Percentiles rank a stretch among this genome's conserved stretches.
phyloP scores from a whole-genome alignment of 495 filamentous ascomycete species.

The Penicillium nucicola region DNA sequence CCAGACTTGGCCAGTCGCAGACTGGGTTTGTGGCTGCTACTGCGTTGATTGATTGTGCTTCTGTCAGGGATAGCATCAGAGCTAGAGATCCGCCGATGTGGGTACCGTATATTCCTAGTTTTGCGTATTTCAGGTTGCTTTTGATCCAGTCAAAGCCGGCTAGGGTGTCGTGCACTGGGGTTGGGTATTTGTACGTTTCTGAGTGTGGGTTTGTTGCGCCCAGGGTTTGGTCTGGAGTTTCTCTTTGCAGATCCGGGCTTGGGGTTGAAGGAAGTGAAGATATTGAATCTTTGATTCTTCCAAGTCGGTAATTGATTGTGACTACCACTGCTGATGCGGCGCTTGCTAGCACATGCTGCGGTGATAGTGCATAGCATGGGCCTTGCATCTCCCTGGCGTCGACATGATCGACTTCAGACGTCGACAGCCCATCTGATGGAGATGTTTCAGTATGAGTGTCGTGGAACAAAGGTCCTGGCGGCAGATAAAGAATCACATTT shows the following conservation, averaged over 20 bases:
- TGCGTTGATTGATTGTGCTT: conserved; percentile 42
- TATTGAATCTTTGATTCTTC: conserved; percentile 36
- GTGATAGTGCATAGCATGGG: not conserved
- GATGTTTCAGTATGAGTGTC: not conserved
- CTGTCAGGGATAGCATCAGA: conserved; percentile 57
- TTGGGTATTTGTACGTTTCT: conserved; percentile 31
- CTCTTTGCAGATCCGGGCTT: not conserved
- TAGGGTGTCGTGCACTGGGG: conserved; percentile 42
- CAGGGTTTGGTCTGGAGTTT: not conserved
- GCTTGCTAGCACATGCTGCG: conserved; percentile 25
- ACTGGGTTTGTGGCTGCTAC: conserved; percentile 34
- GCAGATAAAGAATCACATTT: conserved; percentile 40
- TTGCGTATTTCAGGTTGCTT: conserved; percentile 23
- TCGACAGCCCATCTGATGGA: not conserved
- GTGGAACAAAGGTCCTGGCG: conserved; percentile 34
- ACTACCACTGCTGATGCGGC: conserved; percentile 33
- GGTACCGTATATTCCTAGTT: conserved; percentile 49
- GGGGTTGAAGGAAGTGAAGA: not conserved
- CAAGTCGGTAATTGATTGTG: conserved; percentile 43
- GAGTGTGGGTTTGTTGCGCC: not conserved
- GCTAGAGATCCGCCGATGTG: conserved; percentile 56
- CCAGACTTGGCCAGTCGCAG: conserved; percentile 41
- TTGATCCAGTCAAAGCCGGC: conserved; percentile 40
- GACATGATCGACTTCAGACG: not conserved
- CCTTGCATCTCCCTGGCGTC: not conserved